Evolutionary conservation across 1,139 yeast species (phyloP).

Genomic region (Suhomyces ambrosiae): DNA sequence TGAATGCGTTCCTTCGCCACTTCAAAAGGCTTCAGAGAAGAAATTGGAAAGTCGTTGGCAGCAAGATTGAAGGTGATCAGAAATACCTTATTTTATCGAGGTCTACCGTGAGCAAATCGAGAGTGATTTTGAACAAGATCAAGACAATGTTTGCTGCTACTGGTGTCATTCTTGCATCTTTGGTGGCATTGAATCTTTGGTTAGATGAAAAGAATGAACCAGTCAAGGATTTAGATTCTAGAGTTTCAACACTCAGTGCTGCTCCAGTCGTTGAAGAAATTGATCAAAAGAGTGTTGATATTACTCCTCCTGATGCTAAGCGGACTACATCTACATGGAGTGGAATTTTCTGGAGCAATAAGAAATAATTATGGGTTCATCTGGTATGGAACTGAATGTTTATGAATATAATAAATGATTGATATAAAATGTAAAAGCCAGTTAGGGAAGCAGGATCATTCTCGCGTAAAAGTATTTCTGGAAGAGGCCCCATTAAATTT

Average conservation of each 20-base stretch:
- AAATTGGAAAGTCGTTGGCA: constrained; percentile 52
- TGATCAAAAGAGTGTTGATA: no score
- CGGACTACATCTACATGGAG: no score
- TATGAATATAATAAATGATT: constrained; percentile 3
- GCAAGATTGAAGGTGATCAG: constrained; percentile 27
- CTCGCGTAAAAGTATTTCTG: no score
- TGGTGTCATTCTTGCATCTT: constrained; percentile 34
- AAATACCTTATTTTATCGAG: constrained; percentile 40
- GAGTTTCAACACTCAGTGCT: no score
- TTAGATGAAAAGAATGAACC: constrained; percentile 10
- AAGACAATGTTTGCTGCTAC: constrained; percentile 37
- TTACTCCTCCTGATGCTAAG: no score
- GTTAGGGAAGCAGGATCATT: no score
- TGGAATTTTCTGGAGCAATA: constrained; percentile 8
- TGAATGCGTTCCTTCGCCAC: constrained; percentile 29
- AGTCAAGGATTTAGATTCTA: no score
- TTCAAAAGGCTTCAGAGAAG: constrained; percentile 37
- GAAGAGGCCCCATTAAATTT: no score
- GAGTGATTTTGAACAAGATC: constrained; percentile 18
- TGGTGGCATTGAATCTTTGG: constrained; percentile 33
- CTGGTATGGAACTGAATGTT: constrained; percentile 1
- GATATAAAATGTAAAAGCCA: not conserved
- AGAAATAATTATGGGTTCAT: constrained; percentile 1
- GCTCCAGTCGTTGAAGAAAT: not conserved
- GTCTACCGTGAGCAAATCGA: constrained; percentile 12